Evolutionary conservation across 805 yeast species (phyloP), one percentile per base, ranked within the genome.

Genomic region (Candida caryicola): DNA sequence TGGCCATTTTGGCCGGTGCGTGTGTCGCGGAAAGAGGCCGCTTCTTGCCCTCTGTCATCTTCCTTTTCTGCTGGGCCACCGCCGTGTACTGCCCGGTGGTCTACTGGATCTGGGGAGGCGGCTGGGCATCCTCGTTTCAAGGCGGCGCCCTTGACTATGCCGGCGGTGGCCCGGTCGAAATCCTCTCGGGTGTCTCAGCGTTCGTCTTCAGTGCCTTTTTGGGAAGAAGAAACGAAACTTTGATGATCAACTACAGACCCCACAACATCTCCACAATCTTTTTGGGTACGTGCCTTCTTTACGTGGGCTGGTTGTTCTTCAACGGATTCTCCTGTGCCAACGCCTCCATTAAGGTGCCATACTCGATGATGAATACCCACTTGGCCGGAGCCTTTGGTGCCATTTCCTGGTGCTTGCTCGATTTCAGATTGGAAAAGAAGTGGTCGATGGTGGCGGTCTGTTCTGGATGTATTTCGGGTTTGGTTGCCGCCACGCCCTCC

Each of bases 111-210:
- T 91, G 98, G 98, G 84, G 88, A 40, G 82, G 81, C 32, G 98
- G 99, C 28, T 91, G 98, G 98, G 96, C 96, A 26, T 74, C 74
- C 49, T 34, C 45, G 12, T 69, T 60, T 60, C 72, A 79, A 50
- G 91, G 95, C 81, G 96, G 95, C 4, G 98, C 82, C 1, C 70
- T 91, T 36, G 99, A 91, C 60, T 91, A 86, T 61, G 99, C 99
- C 17, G 99, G 99, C 21, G 98, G 98, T 40, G 97, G 97, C 0
- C 95, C 97, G 1, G 96, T 91, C 18, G 98, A 91, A 60, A 87
- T 93, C 40, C 74, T 86, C 21, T 82, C 95, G 17, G 98, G 98
- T 44, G 84, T 89, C 17, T 85, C 88, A 25, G 97, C 96, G 1
- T 81, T 91, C 51, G 95, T 86, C 4, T 82, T 82, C 50, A 79